Base-by-base conservation (phyloP, 129 eudicot species). In the Arctium lappa region DNA sequence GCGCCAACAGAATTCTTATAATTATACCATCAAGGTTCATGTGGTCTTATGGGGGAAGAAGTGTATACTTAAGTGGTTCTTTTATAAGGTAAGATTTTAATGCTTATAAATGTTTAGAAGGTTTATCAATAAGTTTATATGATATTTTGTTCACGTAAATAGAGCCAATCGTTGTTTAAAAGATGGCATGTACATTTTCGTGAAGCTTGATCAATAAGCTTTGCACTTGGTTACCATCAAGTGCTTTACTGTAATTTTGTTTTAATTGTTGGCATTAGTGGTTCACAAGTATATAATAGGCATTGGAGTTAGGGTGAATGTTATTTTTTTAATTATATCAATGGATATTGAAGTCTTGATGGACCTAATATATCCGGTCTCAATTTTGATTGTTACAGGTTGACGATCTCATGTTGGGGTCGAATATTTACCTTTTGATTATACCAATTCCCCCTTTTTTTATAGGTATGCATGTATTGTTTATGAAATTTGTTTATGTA, bases 171-270 rank as follows among this genome's bases (percentile, higher is more conserved):
- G 3, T 39, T 53, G 38, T 77, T 42, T 81, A 11, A 22, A 40
- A 42, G 69, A 46, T 60, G 31, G 37, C 31, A n/a, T 56, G 11
- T 44, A 39, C 40, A n/a, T 46, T 7, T 84, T 77, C 60, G 46
- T 80, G 80, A 82, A 94, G 97, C 92, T 91, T 11, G 86, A 87
- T 34, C 98, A 91, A 66, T 90, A 89, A 91, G 91, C 91, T 86
- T 94, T 72, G 90, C 98, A 3, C 94, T 92, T n/a, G 98, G 98
- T 82, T 94, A 84, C 75, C 93, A 94, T 82, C 97, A 94, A 97
- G 98, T 93, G 78, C 69, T 32, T 53, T 42, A 66, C 37, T 84
- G 63, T 69, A 62, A 10, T 72, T n/a, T 63, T 1, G 53, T 71
- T 13, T 16, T 31, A 4, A 48, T 48, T 3, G 1, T 48, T 48